These are phyloP conservation scores for Verticillium isaacii DNA, from an alignment of 2,329 filamentous ascomycete genomes.

Conservation along the genomic window DNA sequence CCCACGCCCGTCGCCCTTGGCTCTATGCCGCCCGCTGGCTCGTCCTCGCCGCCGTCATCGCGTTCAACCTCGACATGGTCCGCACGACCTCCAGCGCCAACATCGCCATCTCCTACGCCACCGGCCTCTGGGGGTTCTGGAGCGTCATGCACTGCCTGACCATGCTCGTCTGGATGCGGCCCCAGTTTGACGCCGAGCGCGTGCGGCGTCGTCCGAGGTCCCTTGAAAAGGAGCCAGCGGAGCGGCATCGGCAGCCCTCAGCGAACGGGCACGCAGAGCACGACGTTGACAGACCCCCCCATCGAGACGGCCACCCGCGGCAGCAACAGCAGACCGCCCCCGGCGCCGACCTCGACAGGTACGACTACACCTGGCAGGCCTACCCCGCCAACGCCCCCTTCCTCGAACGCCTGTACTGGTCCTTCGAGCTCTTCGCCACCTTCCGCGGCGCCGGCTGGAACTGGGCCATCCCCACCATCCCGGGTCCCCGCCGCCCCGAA, in stretches of 20 bases:
- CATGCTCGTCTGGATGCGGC: slow-evolving; percentile 47
- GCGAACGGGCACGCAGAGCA: neutral
- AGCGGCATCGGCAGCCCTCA: too few species aligned
- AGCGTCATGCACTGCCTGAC: slow-evolving; percentile 43
- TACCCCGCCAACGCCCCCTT: slow-evolving; percentile 49
- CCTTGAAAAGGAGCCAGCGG: too few species aligned
- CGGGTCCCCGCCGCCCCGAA: slow-evolving; percentile 35
- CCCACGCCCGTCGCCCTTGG: slow-evolving; percentile 45
- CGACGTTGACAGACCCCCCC: neutral
- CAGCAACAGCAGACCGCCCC: neutral
- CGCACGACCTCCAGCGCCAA: slow-evolving; percentile 42
- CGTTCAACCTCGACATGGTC: slow-evolving; percentile 39
- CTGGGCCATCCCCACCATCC: slow-evolving; percentile 45
- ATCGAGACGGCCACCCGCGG: neutral
- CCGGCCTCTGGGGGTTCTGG: slow-evolving; percentile 47
- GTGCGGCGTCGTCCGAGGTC: slow-evolving; percentile 26
- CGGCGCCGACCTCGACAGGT: slow-evolving; percentile 19
- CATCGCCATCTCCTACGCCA: slow-evolving; percentile 43
- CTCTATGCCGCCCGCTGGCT: slow-evolving; percentile 46
- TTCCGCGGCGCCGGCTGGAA: slow-evolving; percentile 57
- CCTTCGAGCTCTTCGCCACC: slow-evolving; percentile 47
- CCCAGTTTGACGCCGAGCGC: slow-evolving; percentile 53
- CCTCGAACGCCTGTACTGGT: slow-evolving; percentile 48
- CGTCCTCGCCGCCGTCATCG: slow-evolving; percentile 37
- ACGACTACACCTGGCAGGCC: slow-evolving; percentile 56